A percentile compares a stretch with the other conserved stretches of the same genome.
These are phyloP conservation scores for Schizothecium vesticola DNA, from an alignment of 495 filamentous ascomycete genomes.

Conservation along the genomic window DNA sequence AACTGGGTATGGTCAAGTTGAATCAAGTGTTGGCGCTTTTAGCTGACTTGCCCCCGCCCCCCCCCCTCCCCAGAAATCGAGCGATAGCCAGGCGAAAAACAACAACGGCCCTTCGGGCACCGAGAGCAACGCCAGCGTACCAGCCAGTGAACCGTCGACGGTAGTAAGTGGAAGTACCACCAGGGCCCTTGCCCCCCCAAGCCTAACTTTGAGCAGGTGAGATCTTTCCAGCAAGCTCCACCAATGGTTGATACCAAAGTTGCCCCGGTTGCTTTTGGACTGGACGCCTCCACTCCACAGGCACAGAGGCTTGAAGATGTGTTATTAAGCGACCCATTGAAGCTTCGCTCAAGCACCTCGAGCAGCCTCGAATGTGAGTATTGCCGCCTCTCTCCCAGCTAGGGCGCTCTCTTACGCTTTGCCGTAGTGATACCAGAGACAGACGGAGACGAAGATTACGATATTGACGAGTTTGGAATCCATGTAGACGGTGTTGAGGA, in stretches of 20 bases:
- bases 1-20: constrained; percentile 55
- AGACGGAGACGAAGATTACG: constrained; percentile 38
- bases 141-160: constrained; percentile 29
- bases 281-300: constrained; percentile 70
- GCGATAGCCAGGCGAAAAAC: constrained; percentile 23
- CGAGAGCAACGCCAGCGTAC: constrained; percentile 27
- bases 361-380: constrained; percentile 69
- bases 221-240: constrained; percentile 41
- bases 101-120: constrained; percentile 10
- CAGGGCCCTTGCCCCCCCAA: not conserved
- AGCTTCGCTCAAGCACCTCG: constrained; percentile 43
- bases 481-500: constrained; percentile 45
- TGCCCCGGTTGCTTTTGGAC: constrained; percentile 53
- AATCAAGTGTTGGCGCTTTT: constrained; percentile 3
- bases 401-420: constrained; percentile 1
- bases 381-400: not conserved
- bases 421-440: constrained; percentile 47
- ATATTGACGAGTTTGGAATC: constrained; percentile 38
- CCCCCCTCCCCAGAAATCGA: constrained; percentile 27
- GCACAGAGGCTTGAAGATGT: constrained; percentile 73
- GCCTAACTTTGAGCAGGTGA: constrained; percentile 21
- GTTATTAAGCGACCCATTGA: constrained; percentile 37
- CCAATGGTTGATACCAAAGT: constrained; percentile 67
- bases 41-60: constrained; percentile 5
- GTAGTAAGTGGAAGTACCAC: constrained; percentile 20